Percentiles rank a stretch among this genome's conserved stretches.
phyloP scores from a whole-genome alignment of 2,329 filamentous ascomycete species.

The Chrysosporium keratinophilum region DNA sequence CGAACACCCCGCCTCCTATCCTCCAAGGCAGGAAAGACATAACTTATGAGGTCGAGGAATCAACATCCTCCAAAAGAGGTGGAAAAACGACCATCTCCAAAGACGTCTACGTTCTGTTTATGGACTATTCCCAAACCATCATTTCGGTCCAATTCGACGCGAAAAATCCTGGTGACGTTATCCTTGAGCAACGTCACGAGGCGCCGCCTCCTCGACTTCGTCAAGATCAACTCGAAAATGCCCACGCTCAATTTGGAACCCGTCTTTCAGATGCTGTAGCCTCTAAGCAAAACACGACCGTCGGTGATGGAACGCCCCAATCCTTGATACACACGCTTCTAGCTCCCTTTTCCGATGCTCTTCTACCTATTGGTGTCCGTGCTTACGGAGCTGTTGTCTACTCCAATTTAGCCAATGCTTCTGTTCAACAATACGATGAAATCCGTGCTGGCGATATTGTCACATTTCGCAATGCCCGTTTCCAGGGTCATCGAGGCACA shows the following conservation, averaged over 20 bases:
- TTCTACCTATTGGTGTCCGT: conserved; percentile 75
- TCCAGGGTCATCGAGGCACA: conserved; percentile 87
- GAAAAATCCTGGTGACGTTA: conserved; percentile 59
- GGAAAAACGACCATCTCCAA: conserved; percentile 64
- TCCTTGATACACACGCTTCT: conserved; percentile 71
- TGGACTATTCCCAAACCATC: conserved; percentile 92
- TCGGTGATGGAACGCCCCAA: conserved; percentile 75
- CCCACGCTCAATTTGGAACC: conserved; percentile 71
- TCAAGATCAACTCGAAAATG: conserved; percentile 85
- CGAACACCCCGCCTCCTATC: conserved; percentile 66
- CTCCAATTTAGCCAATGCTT: conserved; percentile 87
- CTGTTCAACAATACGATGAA: conserved; percentile 79
- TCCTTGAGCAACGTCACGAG: conserved; percentile 78
- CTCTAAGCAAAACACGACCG: conserved; percentile 64
- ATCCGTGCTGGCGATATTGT: conserved; percentile 90
- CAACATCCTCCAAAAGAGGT: conserved; percentile 56
- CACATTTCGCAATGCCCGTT: conserved; percentile 81
- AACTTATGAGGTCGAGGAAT: conserved; percentile 71
- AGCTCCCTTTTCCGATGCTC: conserved; percentile 58
- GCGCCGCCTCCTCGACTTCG: conserved; percentile 68
- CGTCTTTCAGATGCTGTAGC: conserved; percentile 61
- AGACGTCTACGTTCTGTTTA: conserved; percentile 77
- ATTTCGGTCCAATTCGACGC: conserved; percentile 71
- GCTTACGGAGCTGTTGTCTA: conserved; percentile 89
- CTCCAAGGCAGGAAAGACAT: conserved; percentile 77